Base-by-base conservation (phyloP, 116 monocot species). In the Papilionanthe hybrid region DNA sequence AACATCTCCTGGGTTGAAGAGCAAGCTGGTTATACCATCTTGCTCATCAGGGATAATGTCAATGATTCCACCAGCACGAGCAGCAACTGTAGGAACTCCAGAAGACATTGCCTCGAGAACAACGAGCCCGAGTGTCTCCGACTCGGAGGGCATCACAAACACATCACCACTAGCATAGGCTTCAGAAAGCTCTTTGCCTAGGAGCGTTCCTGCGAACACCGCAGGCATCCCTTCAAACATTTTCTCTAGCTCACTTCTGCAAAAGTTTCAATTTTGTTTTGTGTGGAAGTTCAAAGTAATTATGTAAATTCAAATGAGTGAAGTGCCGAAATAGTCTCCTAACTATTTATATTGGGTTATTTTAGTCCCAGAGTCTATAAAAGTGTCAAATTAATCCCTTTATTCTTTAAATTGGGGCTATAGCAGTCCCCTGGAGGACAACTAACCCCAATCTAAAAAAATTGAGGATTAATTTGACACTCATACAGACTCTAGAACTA, bases 81-180 rank as follows among this genome's bases (percentile, higher is more conserved):
- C 89, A 15, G 84, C 89, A 49, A 89, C 86, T 0, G 86, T 86
- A 7, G 89, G 86, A 76, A 89, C 47, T 12, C 89, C 89, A 7
- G 89, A 89, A 27, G 86, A 84, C 89, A 89, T 89, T 72, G 89
- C 79, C 81, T 89, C 89, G n/a, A 84, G 47, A 8, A 89, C 89
- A 19, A 89, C 89, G 9, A 82, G 81, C 0, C 89, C 89, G 8
- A 89, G 89, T 19, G 89, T 89, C 79, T 89, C 89, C 0, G 89
- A 89, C 49, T 89, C 89, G 3, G 89, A 89, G n/a, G 89, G 89
- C 89, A 89, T 89, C 79, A 86, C 86, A 76, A 89, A 89, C 23
- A 86, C 55, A 60, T 89, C 89, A 9, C 89, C 86, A n/a, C 89
- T 79, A 9, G 89, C 89, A 72, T 89, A 89, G 5, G 89, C 89